phyloP scores from a whole-genome alignment of 257 asterid genomes.

The Fraxinus pennsylvanica region DNA sequence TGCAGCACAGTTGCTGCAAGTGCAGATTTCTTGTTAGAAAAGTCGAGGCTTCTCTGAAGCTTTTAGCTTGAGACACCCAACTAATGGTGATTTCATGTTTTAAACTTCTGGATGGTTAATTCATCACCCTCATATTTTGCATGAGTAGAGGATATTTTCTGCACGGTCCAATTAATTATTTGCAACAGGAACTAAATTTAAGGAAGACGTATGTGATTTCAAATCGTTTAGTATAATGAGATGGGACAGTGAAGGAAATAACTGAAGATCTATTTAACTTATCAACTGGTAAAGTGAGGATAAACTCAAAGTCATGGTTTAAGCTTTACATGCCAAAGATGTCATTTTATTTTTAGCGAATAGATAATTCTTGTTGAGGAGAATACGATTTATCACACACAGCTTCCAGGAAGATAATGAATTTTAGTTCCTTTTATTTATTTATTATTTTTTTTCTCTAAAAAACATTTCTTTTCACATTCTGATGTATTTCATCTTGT shows the following conservation, averaged over 20 bases:
- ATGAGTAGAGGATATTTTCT: background rate
- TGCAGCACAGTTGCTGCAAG: slow-evolving; percentile 23
- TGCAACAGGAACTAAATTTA: background rate
- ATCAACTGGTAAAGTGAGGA: background rate
- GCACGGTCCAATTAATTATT: background rate
- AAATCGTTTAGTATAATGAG: background rate
- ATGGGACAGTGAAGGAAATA: background rate
- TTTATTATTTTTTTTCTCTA: background rate
- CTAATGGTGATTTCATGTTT: slow-evolving; percentile 37
- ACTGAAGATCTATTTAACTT: background rate
- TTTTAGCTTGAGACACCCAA: slow-evolving; percentile 9
- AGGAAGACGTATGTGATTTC: background rate
- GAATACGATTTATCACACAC: background rate
- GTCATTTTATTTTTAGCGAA: no score
- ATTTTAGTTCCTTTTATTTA: background rate
- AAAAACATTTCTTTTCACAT: background rate
- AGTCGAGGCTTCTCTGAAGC: slow-evolving; percentile 16
- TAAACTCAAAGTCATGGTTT: background rate
- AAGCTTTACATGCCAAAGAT: background rate
- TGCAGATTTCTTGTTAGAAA: background rate
- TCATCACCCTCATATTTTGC: background rate
- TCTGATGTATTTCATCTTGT: slow-evolving; percentile 14
- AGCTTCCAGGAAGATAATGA: background rate
- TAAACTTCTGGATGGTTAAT: background rate
- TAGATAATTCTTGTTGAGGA: background rate